Evolutionary conservation across 306 rosid genomes (phyloP).

Genomic region (Prinsepia uniflora): DNA sequence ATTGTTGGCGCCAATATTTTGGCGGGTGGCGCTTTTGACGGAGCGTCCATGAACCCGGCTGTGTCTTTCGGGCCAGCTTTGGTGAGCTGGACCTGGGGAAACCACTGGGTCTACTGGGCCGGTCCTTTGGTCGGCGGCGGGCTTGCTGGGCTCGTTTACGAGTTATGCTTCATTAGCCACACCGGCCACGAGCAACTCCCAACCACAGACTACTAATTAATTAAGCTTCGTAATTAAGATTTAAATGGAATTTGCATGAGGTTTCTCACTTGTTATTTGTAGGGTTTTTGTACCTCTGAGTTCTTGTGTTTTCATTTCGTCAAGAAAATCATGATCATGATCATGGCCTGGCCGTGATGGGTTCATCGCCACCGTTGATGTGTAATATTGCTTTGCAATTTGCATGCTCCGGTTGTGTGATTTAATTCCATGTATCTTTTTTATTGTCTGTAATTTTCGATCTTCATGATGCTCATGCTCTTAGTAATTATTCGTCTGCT

Average conservation of each 20-base stretch:
- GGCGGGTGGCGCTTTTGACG: constrained; percentile 76
- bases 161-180: constrained; percentile 49
- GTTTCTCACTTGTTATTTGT: constrained; percentile 11
- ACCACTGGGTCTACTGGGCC: constrained; percentile 89
- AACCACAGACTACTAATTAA: constrained; percentile 33
- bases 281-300: neutral
- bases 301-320: constrained; percentile 13
- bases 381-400: constrained; percentile 3
- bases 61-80: constrained; percentile 84
- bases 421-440: neutral
- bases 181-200: constrained; percentile 66
- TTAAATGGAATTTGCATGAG: neutral
- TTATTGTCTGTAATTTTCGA: neutral
- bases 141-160: constrained; percentile 61
- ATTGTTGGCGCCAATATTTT: constrained; percentile 86
- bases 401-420: constrained; percentile 12
- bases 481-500: neutral
- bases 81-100: constrained; percentile 71
- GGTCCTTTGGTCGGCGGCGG: constrained; percentile 90
- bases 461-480: neutral
- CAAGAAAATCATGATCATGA: constrained; percentile 10
- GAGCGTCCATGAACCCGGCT: constrained; percentile 95
- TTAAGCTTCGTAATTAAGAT: neutral
- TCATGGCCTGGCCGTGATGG: neutral
- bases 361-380: neutral